phyloP scores from a whole-genome alignment of 768 basidiomycete species.

The Pulveroboletus sp. region DNA sequence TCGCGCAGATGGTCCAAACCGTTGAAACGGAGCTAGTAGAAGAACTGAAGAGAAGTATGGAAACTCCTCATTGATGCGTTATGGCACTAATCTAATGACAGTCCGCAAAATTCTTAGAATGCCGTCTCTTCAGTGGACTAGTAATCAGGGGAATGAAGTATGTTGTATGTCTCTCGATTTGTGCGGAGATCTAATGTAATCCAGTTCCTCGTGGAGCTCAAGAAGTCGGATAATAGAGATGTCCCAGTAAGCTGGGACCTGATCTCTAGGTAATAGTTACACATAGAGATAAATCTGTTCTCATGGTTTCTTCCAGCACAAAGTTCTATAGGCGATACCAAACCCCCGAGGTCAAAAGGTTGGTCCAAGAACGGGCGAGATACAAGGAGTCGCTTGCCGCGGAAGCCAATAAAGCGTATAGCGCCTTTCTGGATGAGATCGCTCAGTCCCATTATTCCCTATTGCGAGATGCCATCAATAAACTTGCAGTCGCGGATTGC shows the following conservation, averaged over 20 bases:
- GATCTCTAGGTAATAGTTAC: conserved; percentile 53
- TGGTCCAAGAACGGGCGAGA: conserved; percentile 71
- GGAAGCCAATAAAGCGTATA: conserved; percentile 65
- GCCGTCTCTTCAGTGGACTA: conserved; percentile 71
- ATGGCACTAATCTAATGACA: conserved; percentile 25
- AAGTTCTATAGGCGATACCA: conserved; percentile 72
- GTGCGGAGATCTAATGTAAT: neutral
- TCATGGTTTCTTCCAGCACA: conserved; percentile 47
- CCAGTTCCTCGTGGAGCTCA: conserved; percentile 81
- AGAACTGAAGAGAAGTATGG: conserved; percentile 64
- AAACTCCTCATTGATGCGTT: conserved; percentile 6
- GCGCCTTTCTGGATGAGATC: conserved; percentile 68
- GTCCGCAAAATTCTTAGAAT: conserved; percentile 71
- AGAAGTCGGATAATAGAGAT: conserved; percentile 48
- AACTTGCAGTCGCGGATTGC: conserved; percentile 84
- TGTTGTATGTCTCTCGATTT: neutral
- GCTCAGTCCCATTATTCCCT: conserved; percentile 62
- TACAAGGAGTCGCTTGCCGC: conserved; percentile 69
- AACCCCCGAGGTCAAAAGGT: conserved; percentile 59
- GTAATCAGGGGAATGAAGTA: conserved; percentile 70
- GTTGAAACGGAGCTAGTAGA: conserved; percentile 71
- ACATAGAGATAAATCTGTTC: neutral
- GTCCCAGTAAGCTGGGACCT: conserved; percentile 58
- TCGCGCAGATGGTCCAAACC: conserved; percentile 56
- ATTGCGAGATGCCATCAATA: conserved; percentile 73